A percentile compares a stretch with the other conserved stretches of the same genome.
These are phyloP conservation scores for Zygosaccharomyces bailii DNA, from an alignment of 805 yeast species.

Conservation along the genomic window DNA sequence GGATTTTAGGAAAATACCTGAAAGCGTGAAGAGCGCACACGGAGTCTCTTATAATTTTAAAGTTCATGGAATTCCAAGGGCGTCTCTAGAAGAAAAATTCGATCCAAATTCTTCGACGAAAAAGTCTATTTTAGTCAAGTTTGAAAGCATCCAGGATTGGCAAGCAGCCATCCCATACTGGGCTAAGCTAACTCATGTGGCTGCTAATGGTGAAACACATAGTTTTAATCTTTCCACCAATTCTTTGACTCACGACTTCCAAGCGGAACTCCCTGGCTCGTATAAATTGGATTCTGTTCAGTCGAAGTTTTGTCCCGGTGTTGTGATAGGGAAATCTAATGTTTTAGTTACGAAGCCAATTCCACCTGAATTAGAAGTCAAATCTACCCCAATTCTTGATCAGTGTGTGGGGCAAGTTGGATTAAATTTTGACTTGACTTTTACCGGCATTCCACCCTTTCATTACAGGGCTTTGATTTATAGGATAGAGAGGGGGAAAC, in stretches of 20 bases:
- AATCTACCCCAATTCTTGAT: constrained; percentile 58
- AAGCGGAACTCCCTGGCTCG: constrained; percentile 58
- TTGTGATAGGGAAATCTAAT: constrained; percentile 51
- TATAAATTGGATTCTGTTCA: constrained; percentile 54
- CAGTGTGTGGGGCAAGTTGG: constrained; percentile 93
- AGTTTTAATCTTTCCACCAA: constrained; percentile 29
- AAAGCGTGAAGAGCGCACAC: constrained; percentile 29
- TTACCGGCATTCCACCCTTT: constrained; percentile 82
- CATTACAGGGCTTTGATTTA: constrained; percentile 59
- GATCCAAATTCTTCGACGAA: constrained; percentile 39
- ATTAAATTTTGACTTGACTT: constrained; percentile 61
- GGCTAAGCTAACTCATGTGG: constrained; percentile 35
- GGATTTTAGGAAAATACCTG: constrained; percentile 38
- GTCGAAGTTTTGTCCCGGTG: constrained; percentile 67
- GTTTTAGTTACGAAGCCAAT: constrained; percentile 57
- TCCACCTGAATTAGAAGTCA: constrained; percentile 45
- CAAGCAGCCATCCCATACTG: constrained; percentile 35
- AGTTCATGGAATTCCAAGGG: constrained; percentile 55
- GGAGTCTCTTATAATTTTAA: constrained; percentile 44
- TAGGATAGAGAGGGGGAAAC: constrained; percentile 38
- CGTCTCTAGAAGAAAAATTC: constrained; percentile 43
- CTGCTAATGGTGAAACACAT: constrained; percentile 25
- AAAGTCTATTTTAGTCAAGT: constrained; percentile 35
- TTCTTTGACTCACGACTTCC: constrained; percentile 33
- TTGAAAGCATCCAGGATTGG: constrained; percentile 31